These are phyloP conservation scores for Dendrobium huoshanense DNA, from an alignment of 106 monocot species.

Conservation along the genomic window DNA sequence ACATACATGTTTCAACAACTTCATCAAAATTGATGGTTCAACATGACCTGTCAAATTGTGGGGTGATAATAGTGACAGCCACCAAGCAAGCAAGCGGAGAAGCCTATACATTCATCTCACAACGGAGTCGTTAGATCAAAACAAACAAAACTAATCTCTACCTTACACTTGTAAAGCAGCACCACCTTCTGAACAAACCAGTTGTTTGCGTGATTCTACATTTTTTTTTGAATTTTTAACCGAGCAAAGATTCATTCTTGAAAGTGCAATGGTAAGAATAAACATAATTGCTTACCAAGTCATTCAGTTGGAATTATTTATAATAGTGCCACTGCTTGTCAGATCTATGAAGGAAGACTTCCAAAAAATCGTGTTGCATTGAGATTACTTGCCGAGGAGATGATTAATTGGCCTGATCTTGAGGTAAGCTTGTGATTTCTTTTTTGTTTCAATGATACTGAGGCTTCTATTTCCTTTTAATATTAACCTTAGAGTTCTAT, in stretches of 20 bases:
- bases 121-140: no score
- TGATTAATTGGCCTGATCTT: conserved; percentile 88
- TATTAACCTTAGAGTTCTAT: not conserved
- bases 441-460: not conserved
- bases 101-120: no score
- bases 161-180: no score
- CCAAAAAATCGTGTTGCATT: conserved; percentile 68
- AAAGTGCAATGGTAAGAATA: not conserved
- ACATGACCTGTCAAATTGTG: no score
- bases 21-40: no score
- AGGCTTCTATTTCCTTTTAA: not conserved
- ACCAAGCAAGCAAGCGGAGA: no score
- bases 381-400: conserved; percentile 76
- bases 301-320: no score
- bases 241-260: no score
- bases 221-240: not conserved
- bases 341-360: conserved; percentile 81
- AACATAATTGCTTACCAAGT: not conserved
- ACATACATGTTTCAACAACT: no score
- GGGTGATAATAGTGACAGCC: no score
- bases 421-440: conserved; percentile 43
- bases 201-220: not conserved
- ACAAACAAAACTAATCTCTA: no score
- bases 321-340: not conserved
- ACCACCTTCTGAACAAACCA: not conserved